phyloP scores from a whole-genome alignment of 78 protist genomes.

The Acrasis kona region DNA sequence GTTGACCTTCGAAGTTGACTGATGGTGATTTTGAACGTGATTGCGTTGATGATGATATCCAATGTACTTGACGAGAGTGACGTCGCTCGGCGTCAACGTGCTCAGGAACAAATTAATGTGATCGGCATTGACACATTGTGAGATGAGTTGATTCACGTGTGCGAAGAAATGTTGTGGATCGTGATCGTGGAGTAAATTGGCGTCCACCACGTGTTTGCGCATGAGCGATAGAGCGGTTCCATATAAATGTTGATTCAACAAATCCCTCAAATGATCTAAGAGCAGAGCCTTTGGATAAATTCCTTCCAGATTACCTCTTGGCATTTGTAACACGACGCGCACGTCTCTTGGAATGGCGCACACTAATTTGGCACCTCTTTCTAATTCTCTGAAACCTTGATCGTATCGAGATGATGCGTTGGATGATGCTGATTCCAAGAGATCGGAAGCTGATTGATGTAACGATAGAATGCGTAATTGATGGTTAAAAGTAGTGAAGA shows the following conservation, averaged over 20 bases:
- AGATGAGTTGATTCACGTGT: constrained; percentile 27
- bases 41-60: too few species aligned
- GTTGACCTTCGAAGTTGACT: too few species aligned
- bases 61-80: too few species aligned
- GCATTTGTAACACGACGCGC: constrained; percentile 44
- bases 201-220: constrained; percentile 24
- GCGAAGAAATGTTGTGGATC: constrained; percentile 42
- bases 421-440: too few species aligned
- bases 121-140: neutral
- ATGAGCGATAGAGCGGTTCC: neutral
- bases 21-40: too few species aligned
- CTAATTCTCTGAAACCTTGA: constrained; percentile 41
- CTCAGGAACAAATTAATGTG: too few species aligned
- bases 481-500: constrained; percentile 46
- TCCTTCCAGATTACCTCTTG: constrained; percentile 67
- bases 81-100: too few species aligned
- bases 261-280: constrained; percentile 1
- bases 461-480: too few species aligned
- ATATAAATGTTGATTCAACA: neutral
- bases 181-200: constrained; percentile 58
- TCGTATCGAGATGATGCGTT: too few species aligned
- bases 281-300: constrained; percentile 49
- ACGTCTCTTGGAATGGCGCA: constrained; percentile 30
- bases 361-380: constrained; percentile 57
- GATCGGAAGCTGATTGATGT: too few species aligned